These are phyloP conservation scores for Agarophyton chilense DNA, from an alignment of 23 red algal genomes.

Conservation along the genomic window DNA sequence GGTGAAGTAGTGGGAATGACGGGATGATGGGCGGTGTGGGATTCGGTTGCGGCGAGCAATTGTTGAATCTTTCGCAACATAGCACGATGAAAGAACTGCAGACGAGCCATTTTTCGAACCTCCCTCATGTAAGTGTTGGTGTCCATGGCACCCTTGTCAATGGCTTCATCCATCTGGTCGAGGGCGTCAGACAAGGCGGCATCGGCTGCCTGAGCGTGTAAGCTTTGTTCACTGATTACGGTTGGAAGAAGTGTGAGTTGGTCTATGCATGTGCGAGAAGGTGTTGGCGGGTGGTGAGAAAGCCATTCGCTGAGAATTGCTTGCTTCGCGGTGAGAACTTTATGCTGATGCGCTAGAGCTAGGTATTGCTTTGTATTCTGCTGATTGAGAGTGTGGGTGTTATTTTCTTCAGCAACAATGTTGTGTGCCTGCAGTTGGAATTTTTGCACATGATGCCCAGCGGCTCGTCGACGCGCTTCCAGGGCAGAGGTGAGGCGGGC, in stretches of 20 bases:
- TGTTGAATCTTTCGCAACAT: slow-evolving; percentile 26
- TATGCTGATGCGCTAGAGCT: not conserved
- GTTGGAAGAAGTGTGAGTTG: not conserved
- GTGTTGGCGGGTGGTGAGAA: not conserved
- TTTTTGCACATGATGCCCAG: not conserved
- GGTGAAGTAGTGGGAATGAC: slow-evolving; percentile 8
- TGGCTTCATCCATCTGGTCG: slow-evolving; percentile 53
- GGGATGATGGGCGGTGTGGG: not conserved
- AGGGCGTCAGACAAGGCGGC: slow-evolving; percentile 32
- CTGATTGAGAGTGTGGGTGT: not conserved
- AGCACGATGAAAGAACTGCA: slow-evolving; percentile 55
- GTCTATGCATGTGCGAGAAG: not conserved
- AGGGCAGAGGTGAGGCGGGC: not conserved
- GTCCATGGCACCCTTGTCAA: slow-evolving; percentile 52
- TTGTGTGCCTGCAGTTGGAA: not conserved
- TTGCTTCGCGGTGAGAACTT: not conserved
- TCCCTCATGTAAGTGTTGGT: slow-evolving; percentile 52
- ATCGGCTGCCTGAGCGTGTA: slow-evolving; percentile 14
- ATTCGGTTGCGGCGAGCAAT: not conserved
- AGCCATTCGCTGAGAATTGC: not conserved
- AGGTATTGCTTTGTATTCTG: slow-evolving; percentile 1
- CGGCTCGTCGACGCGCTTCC: not conserved
- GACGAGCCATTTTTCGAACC: slow-evolving; percentile 39
- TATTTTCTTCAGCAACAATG: slow-evolving; percentile 28
- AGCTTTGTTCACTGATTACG: slow-evolving; percentile 29